A percentile compares a stretch with the other conserved stretches of the same genome.
phyloP scores from a whole-genome alignment of 352 stramenopile genomes.

The Detonula confervacea region DNA sequence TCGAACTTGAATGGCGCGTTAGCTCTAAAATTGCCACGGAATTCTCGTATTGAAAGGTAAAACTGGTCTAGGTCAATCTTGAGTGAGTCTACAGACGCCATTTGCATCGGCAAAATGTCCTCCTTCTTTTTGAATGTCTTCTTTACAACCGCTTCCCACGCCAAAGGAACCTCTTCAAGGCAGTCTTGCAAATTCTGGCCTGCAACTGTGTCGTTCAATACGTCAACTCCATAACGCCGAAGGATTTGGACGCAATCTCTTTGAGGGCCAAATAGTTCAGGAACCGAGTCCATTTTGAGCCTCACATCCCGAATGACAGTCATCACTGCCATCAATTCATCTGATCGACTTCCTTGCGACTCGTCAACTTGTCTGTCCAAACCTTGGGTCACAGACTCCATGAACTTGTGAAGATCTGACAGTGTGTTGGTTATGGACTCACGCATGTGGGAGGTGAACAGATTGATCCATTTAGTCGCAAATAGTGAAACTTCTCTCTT shows the following conservation, averaged over 20 bases:
- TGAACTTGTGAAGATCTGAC: slow-evolving; percentile 90
- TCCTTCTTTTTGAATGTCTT: slow-evolving; percentile 99
- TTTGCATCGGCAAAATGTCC: slow-evolving; percentile 97
- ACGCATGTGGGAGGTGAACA: slow-evolving; percentile 94
- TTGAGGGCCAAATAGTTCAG: slow-evolving; percentile 90
- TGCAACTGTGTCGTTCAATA: slow-evolving; percentile 68
- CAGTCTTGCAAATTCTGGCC: slow-evolving; percentile 87
- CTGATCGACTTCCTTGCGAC: slow-evolving; percentile 88
- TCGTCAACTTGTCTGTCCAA: slow-evolving; percentile 91
- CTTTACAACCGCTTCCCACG: slow-evolving; percentile 97
- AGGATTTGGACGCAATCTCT: slow-evolving; percentile 93
- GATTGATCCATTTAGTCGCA: slow-evolving; percentile 95
- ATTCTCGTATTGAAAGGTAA: slow-evolving; percentile 91
- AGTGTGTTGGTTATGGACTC: slow-evolving; percentile 89
- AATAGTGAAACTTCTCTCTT: slow-evolving; percentile 95
- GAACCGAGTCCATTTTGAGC: slow-evolving; percentile 89
- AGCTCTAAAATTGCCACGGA: slow-evolving; percentile 93
- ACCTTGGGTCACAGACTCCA: slow-evolving; percentile 91
- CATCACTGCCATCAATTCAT: slow-evolving; percentile 96
- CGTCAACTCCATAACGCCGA: slow-evolving; percentile 93
- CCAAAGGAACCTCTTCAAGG: slow-evolving; percentile 94
- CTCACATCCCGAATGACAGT: slow-evolving; percentile 92
- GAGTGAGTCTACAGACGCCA: slow-evolving; percentile 93
- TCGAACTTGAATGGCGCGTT: slow-evolving; percentile 93
- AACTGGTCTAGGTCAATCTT: slow-evolving; percentile 94